A percentile compares a stretch with the other conserved stretches of the same genome.
Evolutionary conservation across 139 green algal genomes (phyloP).

Genomic region (Desmodesmus armatus): DNA sequence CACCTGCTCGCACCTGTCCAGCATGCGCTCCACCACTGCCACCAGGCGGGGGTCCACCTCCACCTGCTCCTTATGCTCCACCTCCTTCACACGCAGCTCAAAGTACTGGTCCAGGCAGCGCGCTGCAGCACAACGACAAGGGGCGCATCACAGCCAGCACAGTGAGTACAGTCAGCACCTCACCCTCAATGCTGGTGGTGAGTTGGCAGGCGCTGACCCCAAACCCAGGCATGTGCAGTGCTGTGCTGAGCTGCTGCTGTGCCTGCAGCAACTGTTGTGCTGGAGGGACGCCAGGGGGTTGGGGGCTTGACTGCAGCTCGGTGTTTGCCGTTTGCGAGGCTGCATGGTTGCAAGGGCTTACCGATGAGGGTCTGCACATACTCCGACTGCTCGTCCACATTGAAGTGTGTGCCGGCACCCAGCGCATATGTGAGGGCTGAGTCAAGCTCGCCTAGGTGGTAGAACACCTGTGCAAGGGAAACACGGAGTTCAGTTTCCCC

Average conservation of each 20-base stretch:
- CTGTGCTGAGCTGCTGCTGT: too few species aligned
- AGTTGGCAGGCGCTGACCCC: too few species aligned
- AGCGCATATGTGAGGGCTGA: conserved; percentile 97
- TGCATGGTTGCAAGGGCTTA: too few species aligned
- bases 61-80: conserved; percentile 46
- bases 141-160: not conserved
- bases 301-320: too few species aligned
- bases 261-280: too few species aligned
- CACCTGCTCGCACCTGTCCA: conserved; percentile 92
- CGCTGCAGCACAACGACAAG: conserved; percentile 63
- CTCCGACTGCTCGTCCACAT: conserved; percentile 90
- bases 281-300: too few species aligned
- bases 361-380: conserved; percentile 96
- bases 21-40: conserved; percentile 94
- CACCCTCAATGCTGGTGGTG: too few species aligned
- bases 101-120: conserved; percentile 97
- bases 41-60: conserved; percentile 87
- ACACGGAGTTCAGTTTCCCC: too few species aligned
- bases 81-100: conserved; percentile 68
- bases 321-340: too few species aligned
- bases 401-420: conserved; percentile 92
- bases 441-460: conserved; percentile 97
- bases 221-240: too few species aligned
- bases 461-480: conserved; percentile 94
- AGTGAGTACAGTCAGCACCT: not conserved